These are phyloP conservation scores for Leccinum disarticulatum DNA, from an alignment of 768 basidiomycete genomes.

Conservation along the genomic window DNA sequence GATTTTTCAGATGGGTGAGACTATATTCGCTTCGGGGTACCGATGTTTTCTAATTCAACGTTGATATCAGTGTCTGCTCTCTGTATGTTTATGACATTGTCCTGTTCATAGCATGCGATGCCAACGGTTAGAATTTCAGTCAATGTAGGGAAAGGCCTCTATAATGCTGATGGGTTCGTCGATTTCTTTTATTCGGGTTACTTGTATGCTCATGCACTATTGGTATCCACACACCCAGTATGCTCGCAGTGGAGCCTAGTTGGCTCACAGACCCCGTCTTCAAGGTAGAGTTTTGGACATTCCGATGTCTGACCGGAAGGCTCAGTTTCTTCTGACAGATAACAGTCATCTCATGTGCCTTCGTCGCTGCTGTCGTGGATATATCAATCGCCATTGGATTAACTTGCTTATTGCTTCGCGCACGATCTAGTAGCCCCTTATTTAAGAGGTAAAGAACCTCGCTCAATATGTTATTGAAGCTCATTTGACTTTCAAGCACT, in stretches of 20 bases:
- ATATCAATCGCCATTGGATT: background rate
- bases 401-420: background rate
- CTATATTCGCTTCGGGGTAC: background rate
- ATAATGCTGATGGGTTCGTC: background rate
- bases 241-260: background rate
- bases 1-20: constrained; percentile 1
- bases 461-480: background rate
- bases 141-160: background rate
- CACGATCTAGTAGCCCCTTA: background rate
- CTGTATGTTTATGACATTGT: background rate
- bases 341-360: background rate
- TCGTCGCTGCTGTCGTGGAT: background rate
- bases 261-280: background rate
- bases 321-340: background rate
- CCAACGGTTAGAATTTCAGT: background rate
- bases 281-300: background rate
- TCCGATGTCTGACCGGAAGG: background rate
- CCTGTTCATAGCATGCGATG: background rate
- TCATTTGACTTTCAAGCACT: background rate
- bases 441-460: background rate
- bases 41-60: background rate
- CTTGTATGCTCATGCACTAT: background rate
- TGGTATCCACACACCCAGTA: background rate
- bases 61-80: background rate
- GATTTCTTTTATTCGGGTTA: background rate